Evolutionary conservation across 1,139 yeast species (phyloP), one percentile per base, ranked within the genome.

Genomic region (Debaryomyces sp.): DNA sequence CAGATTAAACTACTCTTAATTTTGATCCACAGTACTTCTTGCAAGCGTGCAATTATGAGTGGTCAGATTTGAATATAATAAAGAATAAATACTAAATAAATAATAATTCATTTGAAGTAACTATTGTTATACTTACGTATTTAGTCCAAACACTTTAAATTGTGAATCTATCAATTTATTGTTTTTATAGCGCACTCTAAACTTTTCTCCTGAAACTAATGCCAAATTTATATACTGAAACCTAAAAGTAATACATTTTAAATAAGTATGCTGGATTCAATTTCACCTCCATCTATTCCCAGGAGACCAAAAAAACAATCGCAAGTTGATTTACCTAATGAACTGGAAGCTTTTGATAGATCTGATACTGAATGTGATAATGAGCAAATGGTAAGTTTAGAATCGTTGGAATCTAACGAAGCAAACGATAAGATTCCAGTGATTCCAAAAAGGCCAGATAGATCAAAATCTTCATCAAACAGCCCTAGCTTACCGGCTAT

Each of bases 1-100:
- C 82, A 89, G 98, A 80, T 85, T 94, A 69, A 88, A 88, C 78
- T 89, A 89, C 75, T 78, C 83, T 47, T 73, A 68, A 52, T 35
- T 43, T 41, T 12, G 26, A 17, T 39, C 26, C 17, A 29, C 12
- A 21, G 21, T 44, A 21, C 7, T 12, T 21, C 17, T 22, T n/a
- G n/a, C 23, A 24, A 18, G 17, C 24, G n/a, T 15, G 29, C 34
- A 22, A 23, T 23, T 15, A 24, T 37, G n/a, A 13, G 41, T 37
- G 21, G 8, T 24, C 21, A 17, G 6, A 10, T 29, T 41, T 27
- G 27, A 27, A 27, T 39, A 17, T 30, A 30, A 10, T 18, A 29
- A 41, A 17, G 18, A 15, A 27, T 39, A 39, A 39, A 27, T 39
- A 39, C 29, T 26, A 27, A 39, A 39, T 39, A 39, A 22, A 18